Evolutionary conservation across 306 rosid species (phyloP).

Genomic region (Citrullus mucosospermus): DNA sequence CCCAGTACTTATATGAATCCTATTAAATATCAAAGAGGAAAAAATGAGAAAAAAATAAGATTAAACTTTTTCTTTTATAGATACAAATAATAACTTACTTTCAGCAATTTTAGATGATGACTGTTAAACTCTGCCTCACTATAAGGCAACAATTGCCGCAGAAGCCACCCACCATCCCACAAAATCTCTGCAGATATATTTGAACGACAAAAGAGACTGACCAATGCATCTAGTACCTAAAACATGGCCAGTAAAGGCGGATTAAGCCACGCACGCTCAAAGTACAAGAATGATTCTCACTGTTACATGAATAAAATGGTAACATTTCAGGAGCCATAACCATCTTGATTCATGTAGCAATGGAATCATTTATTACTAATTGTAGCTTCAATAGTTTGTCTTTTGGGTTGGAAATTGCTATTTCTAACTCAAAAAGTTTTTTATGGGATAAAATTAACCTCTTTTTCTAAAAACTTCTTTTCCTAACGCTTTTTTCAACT

Average conservation of each 20-base stretch:
- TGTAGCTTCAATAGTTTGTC: background rate
- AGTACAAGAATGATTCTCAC: background rate
- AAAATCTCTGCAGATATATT: constrained; percentile 73
- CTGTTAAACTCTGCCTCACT: constrained; percentile 66
- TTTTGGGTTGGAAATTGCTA: background rate
- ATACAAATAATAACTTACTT: constrained; percentile 30
- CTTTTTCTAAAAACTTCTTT: too few species aligned
- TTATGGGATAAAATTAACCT: too few species aligned
- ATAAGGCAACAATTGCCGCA: constrained; percentile 88
- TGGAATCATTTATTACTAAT: background rate
- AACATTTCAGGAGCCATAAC: background rate
- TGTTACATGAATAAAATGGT: background rate
- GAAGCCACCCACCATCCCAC: constrained; percentile 99
- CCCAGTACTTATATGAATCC: constrained; percentile 58
- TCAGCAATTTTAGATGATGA: constrained; percentile 56
- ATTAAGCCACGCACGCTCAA: background rate
- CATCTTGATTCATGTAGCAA: background rate
- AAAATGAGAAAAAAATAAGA: background rate
- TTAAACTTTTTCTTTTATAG: background rate
- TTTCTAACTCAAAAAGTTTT: too few species aligned
- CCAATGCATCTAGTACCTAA: constrained; percentile 85
- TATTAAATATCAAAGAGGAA: constrained; percentile 21
- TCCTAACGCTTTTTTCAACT: too few species aligned
- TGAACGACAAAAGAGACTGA: constrained; percentile 70
- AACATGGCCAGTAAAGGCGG: background rate